These are phyloP conservation scores for Zymoseptoria crescenta DNA, from an alignment of 2,329 filamentous ascomycete species.

Conservation along the genomic window DNA sequence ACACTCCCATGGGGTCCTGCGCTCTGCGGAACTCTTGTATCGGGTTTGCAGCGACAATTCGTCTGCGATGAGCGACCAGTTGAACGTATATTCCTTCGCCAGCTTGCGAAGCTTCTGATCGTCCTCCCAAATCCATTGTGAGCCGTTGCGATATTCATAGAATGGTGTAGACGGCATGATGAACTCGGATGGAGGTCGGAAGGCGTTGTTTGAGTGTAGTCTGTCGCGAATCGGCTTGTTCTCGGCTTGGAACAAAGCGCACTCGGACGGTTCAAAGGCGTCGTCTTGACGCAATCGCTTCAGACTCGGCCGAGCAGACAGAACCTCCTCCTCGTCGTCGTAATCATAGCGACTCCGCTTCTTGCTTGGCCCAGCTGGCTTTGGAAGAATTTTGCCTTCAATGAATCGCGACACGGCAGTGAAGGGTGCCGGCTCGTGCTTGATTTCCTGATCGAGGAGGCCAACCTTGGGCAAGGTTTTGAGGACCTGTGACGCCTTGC, in stretches of 20 bases:
- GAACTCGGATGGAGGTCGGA: slow-evolving; percentile 84
- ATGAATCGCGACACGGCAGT: slow-evolving; percentile 73
- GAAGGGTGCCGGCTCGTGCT: slow-evolving; percentile 7
- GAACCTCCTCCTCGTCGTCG: slow-evolving; percentile 52
- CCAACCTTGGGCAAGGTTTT: slow-evolving; percentile 21
- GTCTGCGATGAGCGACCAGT: slow-evolving; percentile 90
- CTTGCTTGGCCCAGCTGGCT: slow-evolving; percentile 54
- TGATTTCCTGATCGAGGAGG: slow-evolving; percentile 6
- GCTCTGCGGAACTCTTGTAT: slow-evolving; percentile 78
- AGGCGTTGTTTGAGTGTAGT: slow-evolving; percentile 83
- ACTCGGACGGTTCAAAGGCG: slow-evolving; percentile 62
- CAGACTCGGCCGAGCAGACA: slow-evolving; percentile 29
- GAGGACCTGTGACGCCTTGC: slow-evolving; percentile 23
- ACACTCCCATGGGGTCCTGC: slow-evolving; percentile 94
- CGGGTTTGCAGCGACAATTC: slow-evolving; percentile 66
- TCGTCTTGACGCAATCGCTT: slow-evolving; percentile 33
- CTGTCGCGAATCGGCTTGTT: slow-evolving; percentile 85
- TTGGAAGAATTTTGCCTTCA: slow-evolving; percentile 68
- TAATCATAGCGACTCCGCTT: slow-evolving; percentile 83
- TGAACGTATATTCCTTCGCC: slow-evolving; percentile 90
- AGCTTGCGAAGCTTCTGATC: slow-evolving; percentile 81
- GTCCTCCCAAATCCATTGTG: slow-evolving; percentile 84
- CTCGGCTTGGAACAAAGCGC: slow-evolving; percentile 82
- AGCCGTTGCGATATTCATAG: slow-evolving; percentile 78
- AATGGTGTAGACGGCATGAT: slow-evolving; percentile 85